A percentile compares a stretch with the other conserved stretches of the same genome.
Evolutionary conservation across 192 early-diverging fungal species (phyloP).

Genomic region (Gonapodya prolifera): DNA sequence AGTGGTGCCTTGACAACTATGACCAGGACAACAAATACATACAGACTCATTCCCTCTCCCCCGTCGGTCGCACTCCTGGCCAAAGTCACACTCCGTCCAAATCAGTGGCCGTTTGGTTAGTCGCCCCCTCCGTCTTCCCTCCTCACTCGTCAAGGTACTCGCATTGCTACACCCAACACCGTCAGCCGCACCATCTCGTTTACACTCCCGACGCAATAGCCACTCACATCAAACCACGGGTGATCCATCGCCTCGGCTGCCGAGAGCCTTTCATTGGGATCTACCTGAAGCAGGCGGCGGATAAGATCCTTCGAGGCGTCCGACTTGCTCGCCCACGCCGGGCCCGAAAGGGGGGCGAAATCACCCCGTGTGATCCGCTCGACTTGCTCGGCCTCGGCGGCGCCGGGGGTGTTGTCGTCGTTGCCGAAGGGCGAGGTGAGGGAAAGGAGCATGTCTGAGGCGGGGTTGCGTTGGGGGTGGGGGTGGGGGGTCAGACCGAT

Average conservation of each 20-base stretch:
- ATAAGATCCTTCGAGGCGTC: slow-evolving; percentile 66
- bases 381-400: background rate
- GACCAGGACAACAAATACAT: no score
- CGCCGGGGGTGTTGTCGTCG: background rate
- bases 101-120: no score
- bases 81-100: no score
- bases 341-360: background rate
- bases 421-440: background rate
- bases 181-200: no score
- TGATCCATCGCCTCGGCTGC: slow-evolving; percentile 72
- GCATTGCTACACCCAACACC: no score
- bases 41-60: no score
- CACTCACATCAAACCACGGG: slow-evolving; percentile 50
- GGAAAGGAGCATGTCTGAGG: background rate
- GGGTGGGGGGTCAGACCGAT: no score
- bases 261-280: slow-evolving; percentile 61
- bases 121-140: no score
- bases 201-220: no score
- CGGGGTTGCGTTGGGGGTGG: background rate
- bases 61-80: no score
- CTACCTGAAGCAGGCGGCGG: slow-evolving; percentile 39
- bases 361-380: background rate
- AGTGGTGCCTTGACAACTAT: no score
- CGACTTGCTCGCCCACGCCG: background rate
- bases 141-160: no score